Percentiles rank a stretch among this genome's conserved stretches.
Evolutionary conservation across 306 rosid genomes (phyloP).

Genomic region (Acmispon strigosus): DNA sequence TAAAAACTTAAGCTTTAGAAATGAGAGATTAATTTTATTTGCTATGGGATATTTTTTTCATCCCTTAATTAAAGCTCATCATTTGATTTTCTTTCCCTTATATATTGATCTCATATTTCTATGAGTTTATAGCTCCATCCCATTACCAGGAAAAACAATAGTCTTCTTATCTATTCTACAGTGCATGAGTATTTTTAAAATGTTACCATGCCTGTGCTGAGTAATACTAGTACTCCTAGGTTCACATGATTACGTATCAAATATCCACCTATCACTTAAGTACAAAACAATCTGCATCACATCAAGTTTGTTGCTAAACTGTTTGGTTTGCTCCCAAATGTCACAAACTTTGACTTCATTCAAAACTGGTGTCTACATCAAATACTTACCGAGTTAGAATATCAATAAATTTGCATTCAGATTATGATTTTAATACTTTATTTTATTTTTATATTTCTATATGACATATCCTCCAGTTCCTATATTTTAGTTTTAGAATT

Average conservation of each 20-base stretch:
- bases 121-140: background rate
- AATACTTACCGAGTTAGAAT: too few relatives aligned
- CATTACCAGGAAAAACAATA: background rate
- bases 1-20: background rate
- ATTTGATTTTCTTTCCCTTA: background rate
- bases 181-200: background rate
- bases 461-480: background rate
- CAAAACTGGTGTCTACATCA: too few relatives aligned
- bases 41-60: background rate
- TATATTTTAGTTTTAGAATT: background rate
- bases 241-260: background rate
- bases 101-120: background rate
- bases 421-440: background rate
- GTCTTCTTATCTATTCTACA: background rate
- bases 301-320: too few relatives aligned
- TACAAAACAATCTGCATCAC: background rate
- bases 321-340: too few relatives aligned
- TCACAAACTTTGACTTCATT: too few relatives aligned
- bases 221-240: too few relatives aligned
- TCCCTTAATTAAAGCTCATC: background rate
- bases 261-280: background rate
- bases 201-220: background rate
- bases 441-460: background rate
- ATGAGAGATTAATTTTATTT: background rate
- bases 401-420: background rate